Conservation (phyloP, 192 early-diverging fungal genomes). For the Gryganskiella cystojenkinii region DNA sequence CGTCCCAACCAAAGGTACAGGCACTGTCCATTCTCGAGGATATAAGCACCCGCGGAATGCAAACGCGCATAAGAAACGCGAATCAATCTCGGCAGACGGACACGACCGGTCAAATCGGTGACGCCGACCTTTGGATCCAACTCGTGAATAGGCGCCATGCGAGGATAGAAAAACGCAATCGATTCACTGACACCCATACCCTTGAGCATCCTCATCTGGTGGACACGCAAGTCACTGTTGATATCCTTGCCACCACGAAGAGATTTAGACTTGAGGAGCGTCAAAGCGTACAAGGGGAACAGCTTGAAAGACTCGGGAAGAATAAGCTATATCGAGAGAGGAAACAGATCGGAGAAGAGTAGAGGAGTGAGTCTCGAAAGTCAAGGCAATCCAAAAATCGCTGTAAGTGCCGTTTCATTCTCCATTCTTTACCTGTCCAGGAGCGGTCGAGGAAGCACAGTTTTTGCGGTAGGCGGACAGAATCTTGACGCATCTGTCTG, state of each 20-base stretch:
- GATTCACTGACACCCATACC: conserved; percentile 77
- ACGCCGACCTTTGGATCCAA: conserved; percentile 60
- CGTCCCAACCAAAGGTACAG: conserved; percentile 92
- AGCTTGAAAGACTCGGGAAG: conserved; percentile 97
- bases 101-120: conserved; percentile 55
- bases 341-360: not conserved
- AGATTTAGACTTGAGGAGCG: conserved; percentile 85
- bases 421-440: conserved; percentile 70
- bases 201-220: conserved; percentile 83
- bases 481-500: conserved; percentile 89
- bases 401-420: conserved; percentile 5
- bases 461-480: conserved; percentile 91
- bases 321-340: conserved; percentile 72
- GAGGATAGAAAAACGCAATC: conserved; percentile 87
- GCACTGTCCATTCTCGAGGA: conserved; percentile 85
- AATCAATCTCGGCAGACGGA: conserved; percentile 72
- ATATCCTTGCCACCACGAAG: conserved; percentile 78
- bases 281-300: conserved; percentile 86
- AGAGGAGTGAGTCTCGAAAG: not conserved
- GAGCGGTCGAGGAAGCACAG: conserved; percentile 86
- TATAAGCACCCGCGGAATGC: conserved; percentile 80
- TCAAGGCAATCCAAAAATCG: not conserved
- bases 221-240: conserved; percentile 83
- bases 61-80: conserved; percentile 84
- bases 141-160: conserved; percentile 77